Percentiles rank a stretch among this genome's conserved stretches.
These are phyloP conservation scores for Spizellomyces sp. DNA, from an alignment of 192 early-diverging fungal species.

Conservation along the genomic window DNA sequence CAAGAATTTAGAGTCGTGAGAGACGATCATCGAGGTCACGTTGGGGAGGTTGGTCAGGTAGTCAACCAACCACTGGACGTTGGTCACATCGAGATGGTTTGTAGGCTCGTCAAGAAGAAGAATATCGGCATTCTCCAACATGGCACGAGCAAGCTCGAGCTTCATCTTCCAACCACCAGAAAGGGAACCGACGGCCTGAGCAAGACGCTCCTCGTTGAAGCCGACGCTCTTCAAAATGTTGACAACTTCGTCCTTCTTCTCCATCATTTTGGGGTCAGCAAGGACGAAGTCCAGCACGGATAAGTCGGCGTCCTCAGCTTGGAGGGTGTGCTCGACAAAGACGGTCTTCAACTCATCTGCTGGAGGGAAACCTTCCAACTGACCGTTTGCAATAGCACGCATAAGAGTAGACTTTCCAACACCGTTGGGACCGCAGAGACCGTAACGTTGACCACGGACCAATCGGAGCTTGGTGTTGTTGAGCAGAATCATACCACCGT, in stretches of 20 bases:
- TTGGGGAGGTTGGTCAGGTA: conserved; percentile 70
- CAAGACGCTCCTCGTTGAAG: conserved; percentile 67
- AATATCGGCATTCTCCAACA: conserved; percentile 84
- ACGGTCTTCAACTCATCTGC: conserved; percentile 75
- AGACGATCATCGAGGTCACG: conserved; percentile 84
- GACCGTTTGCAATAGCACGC: conserved; percentile 81
- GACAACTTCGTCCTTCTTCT: conserved; percentile 55
- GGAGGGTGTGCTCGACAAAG: conserved; percentile 78
- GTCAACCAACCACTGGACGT: conserved; percentile 67
- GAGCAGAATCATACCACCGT: conserved; percentile 80
- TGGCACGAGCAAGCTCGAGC: conserved; percentile 82
- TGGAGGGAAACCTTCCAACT: conserved; percentile 81
- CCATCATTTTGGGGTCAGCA: conserved; percentile 44
- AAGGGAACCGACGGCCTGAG: conserved; percentile 68
- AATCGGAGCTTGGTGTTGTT: conserved; percentile 67
- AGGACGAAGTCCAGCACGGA: conserved; percentile 70
- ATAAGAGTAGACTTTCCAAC: conserved; percentile 85
- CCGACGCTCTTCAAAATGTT: conserved; percentile 63
- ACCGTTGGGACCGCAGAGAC: conserved; percentile 82
- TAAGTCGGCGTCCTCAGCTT: conserved; percentile 72
- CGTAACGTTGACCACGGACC: conserved; percentile 78
- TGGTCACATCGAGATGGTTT: conserved; percentile 79
- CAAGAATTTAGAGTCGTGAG: conserved; percentile 85
- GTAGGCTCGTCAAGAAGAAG: conserved; percentile 84
- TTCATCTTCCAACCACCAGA: conserved; percentile 93